Conservation (phyloP, 176 grass and related monocot species). For the Hsuehochloa calcarea region DNA sequence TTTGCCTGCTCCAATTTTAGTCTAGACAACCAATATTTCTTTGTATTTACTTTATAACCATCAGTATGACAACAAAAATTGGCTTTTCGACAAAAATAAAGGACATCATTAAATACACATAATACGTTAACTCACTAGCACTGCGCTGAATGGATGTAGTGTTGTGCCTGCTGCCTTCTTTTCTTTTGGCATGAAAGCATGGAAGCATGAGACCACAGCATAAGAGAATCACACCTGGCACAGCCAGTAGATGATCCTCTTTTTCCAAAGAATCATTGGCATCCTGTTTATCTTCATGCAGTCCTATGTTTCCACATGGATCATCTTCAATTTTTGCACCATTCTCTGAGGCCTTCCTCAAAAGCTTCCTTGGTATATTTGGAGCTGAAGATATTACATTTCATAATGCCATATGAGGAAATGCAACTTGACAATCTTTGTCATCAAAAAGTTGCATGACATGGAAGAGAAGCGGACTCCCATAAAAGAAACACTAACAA, state of each 20-base stretch:
- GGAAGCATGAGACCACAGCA: conserved; percentile 84
- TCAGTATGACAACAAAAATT: background rate
- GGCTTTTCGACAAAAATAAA: background rate
- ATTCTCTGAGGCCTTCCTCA: conserved; percentile 43
- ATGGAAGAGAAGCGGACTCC: conserved; percentile 3
- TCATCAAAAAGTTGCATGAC: conserved; percentile 9
- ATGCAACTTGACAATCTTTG: background rate
- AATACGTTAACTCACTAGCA: conserved; percentile 42
- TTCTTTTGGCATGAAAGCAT: conserved; percentile 74
- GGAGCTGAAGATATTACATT: conserved; percentile 39
- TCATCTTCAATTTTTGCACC: conserved; percentile 42
- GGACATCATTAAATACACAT: background rate
- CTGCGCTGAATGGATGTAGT: conserved; percentile 48
- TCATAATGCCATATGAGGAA: conserved; percentile 8
- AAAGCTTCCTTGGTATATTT: conserved; percentile 64
- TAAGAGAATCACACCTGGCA: conserved; percentile 83
- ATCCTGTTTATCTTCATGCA: conserved; percentile 40
- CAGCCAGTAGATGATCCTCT: conserved; percentile 53
- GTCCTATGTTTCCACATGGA: conserved; percentile 32
- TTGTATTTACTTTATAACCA: background rate
- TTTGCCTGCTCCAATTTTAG: background rate
- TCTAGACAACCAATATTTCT: background rate
- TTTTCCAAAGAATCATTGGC: conserved; percentile 54
- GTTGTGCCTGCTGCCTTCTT: conserved; percentile 57
- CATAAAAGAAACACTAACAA: background rate